A percentile compares a stretch with the other conserved stretches of the same genome.
Evolutionary conservation across 768 basidiomycete genomes (phyloP).

Genomic region (Suillus brevipes): DNA sequence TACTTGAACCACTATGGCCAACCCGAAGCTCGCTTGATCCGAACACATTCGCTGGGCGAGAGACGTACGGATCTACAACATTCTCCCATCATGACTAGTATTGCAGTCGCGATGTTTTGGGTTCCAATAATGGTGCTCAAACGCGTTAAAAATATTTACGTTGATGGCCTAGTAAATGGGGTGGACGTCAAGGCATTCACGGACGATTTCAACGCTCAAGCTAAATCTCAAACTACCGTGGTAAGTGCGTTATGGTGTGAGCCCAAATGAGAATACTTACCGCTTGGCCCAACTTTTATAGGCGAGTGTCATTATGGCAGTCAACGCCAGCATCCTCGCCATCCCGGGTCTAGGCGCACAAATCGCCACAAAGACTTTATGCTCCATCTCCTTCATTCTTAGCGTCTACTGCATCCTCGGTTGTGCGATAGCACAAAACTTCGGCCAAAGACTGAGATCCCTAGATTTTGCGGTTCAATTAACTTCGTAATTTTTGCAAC

Average conservation of each 20-base stretch:
- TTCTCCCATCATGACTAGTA: background rate
- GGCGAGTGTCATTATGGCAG: conserved; percentile 3
- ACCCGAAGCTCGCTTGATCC: background rate
- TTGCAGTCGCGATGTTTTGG: background rate
- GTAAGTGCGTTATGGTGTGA: background rate
- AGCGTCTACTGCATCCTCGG: background rate
- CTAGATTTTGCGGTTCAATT: background rate
- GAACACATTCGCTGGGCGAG: background rate
- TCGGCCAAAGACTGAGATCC: background rate
- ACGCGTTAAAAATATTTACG: background rate
- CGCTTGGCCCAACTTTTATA: background rate
- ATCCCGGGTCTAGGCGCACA: background rate
- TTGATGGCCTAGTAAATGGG: background rate
- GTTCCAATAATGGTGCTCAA: background rate
- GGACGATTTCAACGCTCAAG: background rate
- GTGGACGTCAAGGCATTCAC: background rate
- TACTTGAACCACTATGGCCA: background rate
- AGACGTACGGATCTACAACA: no score
- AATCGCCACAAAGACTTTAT: background rate
- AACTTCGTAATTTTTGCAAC: background rate
- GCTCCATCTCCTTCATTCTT: background rate
- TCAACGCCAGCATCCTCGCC: background rate
- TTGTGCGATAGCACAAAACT: background rate
- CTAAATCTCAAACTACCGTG: background rate
- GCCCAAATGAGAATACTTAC: background rate